Base-by-base conservation (phyloP, 108 stramenopile genomes). In the Fistulifera pelliculosa region DNA sequence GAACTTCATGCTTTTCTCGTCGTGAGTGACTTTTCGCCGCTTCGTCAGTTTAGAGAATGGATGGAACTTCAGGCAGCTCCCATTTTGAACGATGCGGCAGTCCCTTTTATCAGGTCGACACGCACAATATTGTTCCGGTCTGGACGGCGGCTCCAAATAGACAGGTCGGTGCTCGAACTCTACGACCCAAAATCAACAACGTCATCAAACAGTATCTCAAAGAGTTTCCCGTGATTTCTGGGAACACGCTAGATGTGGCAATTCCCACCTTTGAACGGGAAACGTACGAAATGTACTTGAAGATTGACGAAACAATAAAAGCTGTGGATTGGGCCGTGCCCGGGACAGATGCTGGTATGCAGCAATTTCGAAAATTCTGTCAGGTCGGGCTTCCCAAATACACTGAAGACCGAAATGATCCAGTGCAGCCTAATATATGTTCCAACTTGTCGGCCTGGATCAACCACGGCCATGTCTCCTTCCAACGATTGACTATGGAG, bases 61-160 rank as follows among this genome's bases (percentile, higher is more conserved):
- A 71, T 60, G 43, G 75, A 88, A 44, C 63, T 48, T 17, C 78
- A 90, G 16, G 65, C 77, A 15, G 64, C 54, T 10, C 61, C 61
- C 26, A 27, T 79, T 2, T 69, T 76, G 28, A 76, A 85, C 52
- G 16, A 38, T 15, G 25, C 41, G 0, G 56, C 54, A 27, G 59
- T 85, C 23, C 93, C 98, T 44, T 98, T 45, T 77, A 64, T 66
- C 88, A 94, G 54, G 94, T 96, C n/a, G 99, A 99, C 66, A 95
- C 99, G 0, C 95, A 96, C 71, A 99, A 99, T 54, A 69, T 99
- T 35, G 96, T 97, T 15, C 99, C 99, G 0, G 90, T 93, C 11
- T 99, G 99, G 99, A 62, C 71, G 27, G 95, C 96, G 1, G 77
- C 84, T 1, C 68, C 68, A 26, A 96, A 96, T 68, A 69, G 87